phyloP scores from a whole-genome alignment of 202 grass and related monocot species.

The Carex arenaria region DNA sequence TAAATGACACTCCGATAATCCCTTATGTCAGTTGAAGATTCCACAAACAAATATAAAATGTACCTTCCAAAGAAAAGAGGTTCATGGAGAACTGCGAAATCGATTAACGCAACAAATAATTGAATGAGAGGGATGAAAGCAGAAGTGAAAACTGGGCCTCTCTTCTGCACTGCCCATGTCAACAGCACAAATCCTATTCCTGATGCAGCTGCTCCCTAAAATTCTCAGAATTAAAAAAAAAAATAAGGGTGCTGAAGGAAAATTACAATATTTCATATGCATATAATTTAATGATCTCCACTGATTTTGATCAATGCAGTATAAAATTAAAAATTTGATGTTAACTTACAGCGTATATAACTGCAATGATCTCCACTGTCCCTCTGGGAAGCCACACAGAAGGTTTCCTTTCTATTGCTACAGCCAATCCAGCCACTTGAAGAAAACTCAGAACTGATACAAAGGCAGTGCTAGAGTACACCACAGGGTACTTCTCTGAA shows the following conservation, averaged over 20 bases:
- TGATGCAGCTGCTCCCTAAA: conserved; percentile 58
- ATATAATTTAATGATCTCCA: background rate
- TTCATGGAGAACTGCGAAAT: conserved; percentile 62
- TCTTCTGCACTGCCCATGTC: conserved; percentile 70
- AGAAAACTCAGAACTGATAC: conserved; percentile 55
- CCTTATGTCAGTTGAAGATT: background rate
- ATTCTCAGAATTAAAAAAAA: background rate
- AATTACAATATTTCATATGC: background rate
- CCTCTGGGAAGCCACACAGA: conserved; percentile 38
- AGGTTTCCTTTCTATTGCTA: conserved; percentile 29
- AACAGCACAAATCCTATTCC: conserved; percentile 64
- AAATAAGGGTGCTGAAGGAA: background rate
- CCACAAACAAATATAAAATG: background rate
- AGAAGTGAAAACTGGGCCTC: conserved; percentile 64
- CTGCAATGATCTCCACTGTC: conserved; percentile 42
- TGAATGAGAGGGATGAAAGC: conserved; percentile 72
- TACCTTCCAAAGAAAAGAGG: conserved; percentile 78
- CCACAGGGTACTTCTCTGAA: conserved; percentile 41
- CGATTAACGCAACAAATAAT: conserved; percentile 56
- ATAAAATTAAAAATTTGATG: background rate
- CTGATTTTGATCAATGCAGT: background rate
- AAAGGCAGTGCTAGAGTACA: conserved; percentile 45
- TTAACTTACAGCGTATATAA: conserved; percentile 54
- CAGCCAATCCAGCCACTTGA: conserved; percentile 32
- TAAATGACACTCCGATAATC: background rate